Evolutionary conservation across 2,329 filamentous ascomycete genomes (phyloP).

Genomic region (Emergomyces africanus): DNA sequence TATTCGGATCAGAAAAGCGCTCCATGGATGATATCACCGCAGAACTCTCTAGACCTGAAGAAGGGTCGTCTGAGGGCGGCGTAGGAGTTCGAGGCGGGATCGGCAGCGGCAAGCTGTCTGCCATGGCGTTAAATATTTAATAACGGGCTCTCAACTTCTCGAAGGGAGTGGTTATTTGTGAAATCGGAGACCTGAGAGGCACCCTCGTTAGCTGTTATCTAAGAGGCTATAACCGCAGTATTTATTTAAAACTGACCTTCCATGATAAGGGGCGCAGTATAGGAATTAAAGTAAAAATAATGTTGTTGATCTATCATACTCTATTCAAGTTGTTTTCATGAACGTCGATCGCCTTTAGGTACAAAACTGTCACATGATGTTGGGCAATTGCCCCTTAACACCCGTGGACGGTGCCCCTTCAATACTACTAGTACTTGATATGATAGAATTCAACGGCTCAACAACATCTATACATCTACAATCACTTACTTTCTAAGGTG

Average conservation of each 20-base stretch:
- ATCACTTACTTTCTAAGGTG: too few species aligned
- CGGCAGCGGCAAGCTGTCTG: constrained; percentile 45
- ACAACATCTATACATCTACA: too few species aligned
- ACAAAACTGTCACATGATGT: too few species aligned
- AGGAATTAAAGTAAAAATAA: too few species aligned
- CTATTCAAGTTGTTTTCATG: too few species aligned
- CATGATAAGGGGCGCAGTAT: background rate
- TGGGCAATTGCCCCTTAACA: too few species aligned
- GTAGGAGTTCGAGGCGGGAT: constrained; percentile 52
- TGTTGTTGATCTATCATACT: too few species aligned
- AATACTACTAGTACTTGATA: too few species aligned
- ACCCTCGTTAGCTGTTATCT: background rate
- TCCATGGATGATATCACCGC: constrained; percentile 17
- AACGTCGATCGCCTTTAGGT: too few species aligned
- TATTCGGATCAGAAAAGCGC: constrained; percentile 30
- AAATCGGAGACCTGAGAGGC: background rate
- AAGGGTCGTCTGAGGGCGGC: constrained; percentile 40
- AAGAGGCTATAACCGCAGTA: background rate
- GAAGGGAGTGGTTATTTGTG: background rate
- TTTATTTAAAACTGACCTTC: background rate
- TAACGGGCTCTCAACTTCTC: too few species aligned
- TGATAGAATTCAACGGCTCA: too few species aligned
- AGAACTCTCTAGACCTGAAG: constrained; percentile 13
- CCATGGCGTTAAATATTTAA: constrained; percentile 40
- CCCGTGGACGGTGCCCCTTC: too few species aligned